Evolutionary conservation across 192 early-diverging fungal genomes (phyloP).

Genomic region (Backusella australiensis): DNA sequence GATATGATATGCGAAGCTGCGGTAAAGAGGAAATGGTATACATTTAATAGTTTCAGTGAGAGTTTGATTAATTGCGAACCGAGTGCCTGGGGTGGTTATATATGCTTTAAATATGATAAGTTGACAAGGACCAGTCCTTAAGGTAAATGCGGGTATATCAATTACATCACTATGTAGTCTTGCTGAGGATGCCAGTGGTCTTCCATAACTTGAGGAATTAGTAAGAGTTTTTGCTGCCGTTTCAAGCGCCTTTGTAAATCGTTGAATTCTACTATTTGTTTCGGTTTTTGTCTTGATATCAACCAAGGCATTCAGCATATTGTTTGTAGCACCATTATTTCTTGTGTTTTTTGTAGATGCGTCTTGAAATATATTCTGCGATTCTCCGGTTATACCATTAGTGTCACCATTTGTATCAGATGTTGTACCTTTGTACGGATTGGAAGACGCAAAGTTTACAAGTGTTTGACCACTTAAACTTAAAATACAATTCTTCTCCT

Average conservation of each 20-base stretch:
- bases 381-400: neutral
- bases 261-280: neutral
- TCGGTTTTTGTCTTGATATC: neutral
- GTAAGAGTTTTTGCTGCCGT: slow-evolving; percentile 9
- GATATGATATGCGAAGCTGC: slow-evolving; percentile 12
- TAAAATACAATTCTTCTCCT: slow-evolving; percentile 1
- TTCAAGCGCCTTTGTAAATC: slow-evolving; percentile 15
- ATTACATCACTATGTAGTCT: slow-evolving; percentile 21
- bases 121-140: slow-evolving; percentile 22
- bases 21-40: slow-evolving; percentile 21
- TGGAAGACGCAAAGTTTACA: neutral
- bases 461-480: slow-evolving; percentile 10
- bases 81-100: slow-evolving; percentile 24
- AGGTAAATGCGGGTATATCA: slow-evolving; percentile 30
- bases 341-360: neutral
- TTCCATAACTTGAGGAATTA: slow-evolving; percentile 13
- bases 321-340: neutral
- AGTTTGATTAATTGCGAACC: slow-evolving; percentile 25
- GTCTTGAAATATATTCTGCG: neutral
- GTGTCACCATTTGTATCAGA: neutral
- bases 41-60: slow-evolving; percentile 20
- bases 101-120: slow-evolving; percentile 29
- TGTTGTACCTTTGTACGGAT: neutral
- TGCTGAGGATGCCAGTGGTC: slow-evolving; percentile 18
- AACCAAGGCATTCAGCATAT: neutral